Evolutionary conservation across 768 basidiomycete species (phyloP).

Genomic region (Crassisporium funariophilum): DNA sequence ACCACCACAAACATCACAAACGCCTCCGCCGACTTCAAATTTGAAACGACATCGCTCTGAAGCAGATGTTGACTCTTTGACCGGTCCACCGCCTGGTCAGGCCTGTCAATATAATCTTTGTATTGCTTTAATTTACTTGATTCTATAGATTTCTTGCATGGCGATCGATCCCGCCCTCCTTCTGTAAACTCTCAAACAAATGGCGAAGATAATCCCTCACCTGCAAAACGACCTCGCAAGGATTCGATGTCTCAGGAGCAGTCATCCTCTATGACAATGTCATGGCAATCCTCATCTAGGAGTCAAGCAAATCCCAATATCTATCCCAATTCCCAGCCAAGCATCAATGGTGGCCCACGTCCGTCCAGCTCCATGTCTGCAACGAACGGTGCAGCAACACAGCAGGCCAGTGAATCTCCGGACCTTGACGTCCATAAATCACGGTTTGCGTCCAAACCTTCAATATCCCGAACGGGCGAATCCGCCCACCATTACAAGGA

Average conservation of each 20-base stretch:
- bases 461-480: slow-evolving; percentile 53
- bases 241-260: slow-evolving; percentile 40
- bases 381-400: slow-evolving; percentile 41
- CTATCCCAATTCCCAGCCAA: slow-evolving; percentile 30
- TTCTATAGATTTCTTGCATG: slow-evolving; percentile 44
- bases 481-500: slow-evolving; percentile 53
- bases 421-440: slow-evolving; percentile 49
- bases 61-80: slow-evolving; percentile 53
- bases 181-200: slow-evolving; percentile 51
- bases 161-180: slow-evolving; percentile 51
- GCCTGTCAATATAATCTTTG: background rate
- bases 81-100: slow-evolving; percentile 21
- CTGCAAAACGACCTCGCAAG: slow-evolving; percentile 70
- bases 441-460: slow-evolving; percentile 72
- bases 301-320: slow-evolving; percentile 27
- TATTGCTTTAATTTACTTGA: background rate
- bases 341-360: slow-evolving; percentile 48
- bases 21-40: slow-evolving; percentile 55
- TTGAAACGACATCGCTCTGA: slow-evolving; percentile 47
- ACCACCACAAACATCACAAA: slow-evolving; percentile 50
- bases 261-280: slow-evolving; percentile 30
- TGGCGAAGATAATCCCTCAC: slow-evolving; percentile 66
- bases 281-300: slow-evolving; percentile 38
- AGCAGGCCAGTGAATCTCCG: slow-evolving; percentile 37
- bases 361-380: slow-evolving; percentile 45